Conservation (phyloP, 2,329 filamentous ascomycete genomes). For the Phaeosphaeriaceae sp. region DNA sequence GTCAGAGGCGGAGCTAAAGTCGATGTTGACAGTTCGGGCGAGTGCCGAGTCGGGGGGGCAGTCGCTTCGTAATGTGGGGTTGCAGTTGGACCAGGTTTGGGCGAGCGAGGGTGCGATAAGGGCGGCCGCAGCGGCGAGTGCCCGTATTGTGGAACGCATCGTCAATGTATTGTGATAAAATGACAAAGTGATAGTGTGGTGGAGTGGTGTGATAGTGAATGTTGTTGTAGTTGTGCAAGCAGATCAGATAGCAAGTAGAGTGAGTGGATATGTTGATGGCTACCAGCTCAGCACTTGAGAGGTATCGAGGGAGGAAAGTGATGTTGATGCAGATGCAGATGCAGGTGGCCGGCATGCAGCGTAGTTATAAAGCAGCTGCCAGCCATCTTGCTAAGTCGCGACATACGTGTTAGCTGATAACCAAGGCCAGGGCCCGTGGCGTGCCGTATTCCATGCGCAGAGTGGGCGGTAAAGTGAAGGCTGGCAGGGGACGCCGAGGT, state of each 20-base stretch:
- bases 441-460: conserved; percentile 27
- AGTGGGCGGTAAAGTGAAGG: conserved; percentile 44
- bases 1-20: conserved; percentile 79
- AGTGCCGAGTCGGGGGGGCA: conserved; percentile 82
- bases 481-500: conserved; percentile 33
- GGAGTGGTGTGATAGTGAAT: conserved; percentile 6
- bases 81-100: conserved; percentile 64
- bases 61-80: conserved; percentile 59
- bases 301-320: conserved; percentile 29
- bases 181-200: conserved; percentile 14
- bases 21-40: conserved; percentile 79
- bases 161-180: conserved; percentile 20
- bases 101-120: conserved; percentile 50
- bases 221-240: conserved; percentile 1
- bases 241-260: conserved; percentile 2
- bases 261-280: conserved; percentile 9
- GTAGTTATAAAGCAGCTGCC: conserved; percentile 37
- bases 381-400: conserved; percentile 41
- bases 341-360: conserved; percentile 22
- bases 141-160: conserved; percentile 44
- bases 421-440: conserved; percentile 27
- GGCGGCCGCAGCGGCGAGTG: conserved; percentile 47
- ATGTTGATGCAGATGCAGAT: conserved; percentile 28
- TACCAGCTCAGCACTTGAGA: conserved; percentile 31
- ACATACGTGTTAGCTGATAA: conserved; percentile 34